A percentile compares a stretch with the other conserved stretches of the same genome.
Evolutionary conservation across 768 basidiomycete species (phyloP).

Genomic region (Boletus insuetus): DNA sequence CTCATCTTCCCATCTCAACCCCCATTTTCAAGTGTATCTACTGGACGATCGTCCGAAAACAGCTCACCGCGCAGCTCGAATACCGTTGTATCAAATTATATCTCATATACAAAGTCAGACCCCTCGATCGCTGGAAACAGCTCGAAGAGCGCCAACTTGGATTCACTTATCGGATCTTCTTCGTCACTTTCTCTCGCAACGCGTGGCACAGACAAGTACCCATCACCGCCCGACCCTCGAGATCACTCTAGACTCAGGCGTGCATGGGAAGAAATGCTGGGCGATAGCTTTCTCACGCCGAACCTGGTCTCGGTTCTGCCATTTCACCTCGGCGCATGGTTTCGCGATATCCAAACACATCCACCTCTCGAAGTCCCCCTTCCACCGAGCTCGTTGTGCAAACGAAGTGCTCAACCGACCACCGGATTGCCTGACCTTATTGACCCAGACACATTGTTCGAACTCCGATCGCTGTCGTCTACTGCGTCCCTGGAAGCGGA

Average conservation of each 20-base stretch:
- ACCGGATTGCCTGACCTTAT: constrained; percentile 22
- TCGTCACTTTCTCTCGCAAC: constrained; percentile 20
- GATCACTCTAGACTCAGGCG: constrained; percentile 61
- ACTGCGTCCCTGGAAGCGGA: constrained; percentile 24
- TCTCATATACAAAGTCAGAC: constrained; percentile 24
- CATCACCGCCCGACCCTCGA: constrained; percentile 43
- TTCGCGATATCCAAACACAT: constrained; percentile 50
- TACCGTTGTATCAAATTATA: constrained; percentile 22
- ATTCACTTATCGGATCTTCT: constrained; percentile 15
- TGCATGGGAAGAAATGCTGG: constrained; percentile 69
- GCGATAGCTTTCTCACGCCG: constrained; percentile 51
- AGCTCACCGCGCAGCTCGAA: constrained; percentile 29
- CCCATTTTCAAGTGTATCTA: constrained; percentile 4
- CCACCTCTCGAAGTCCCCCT: constrained; percentile 49
- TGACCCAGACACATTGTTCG: constrained; percentile 31
- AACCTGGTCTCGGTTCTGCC: constrained; percentile 59
- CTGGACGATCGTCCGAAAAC: constrained; percentile 17
- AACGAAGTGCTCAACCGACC: constrained; percentile 14
- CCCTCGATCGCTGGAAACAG: constrained; percentile 12
- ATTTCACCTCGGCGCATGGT: constrained; percentile 61
- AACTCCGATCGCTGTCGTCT: constrained; percentile 29
- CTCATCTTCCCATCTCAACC: constrained; percentile 57
- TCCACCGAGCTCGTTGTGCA: constrained; percentile 47
- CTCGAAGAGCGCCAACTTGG: constrained; percentile 14
- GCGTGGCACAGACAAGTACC: constrained; percentile 9